phyloP scores from a whole-genome alignment of 73 alveolate genomes.

The Tetrahymena malaccensis region DNA sequence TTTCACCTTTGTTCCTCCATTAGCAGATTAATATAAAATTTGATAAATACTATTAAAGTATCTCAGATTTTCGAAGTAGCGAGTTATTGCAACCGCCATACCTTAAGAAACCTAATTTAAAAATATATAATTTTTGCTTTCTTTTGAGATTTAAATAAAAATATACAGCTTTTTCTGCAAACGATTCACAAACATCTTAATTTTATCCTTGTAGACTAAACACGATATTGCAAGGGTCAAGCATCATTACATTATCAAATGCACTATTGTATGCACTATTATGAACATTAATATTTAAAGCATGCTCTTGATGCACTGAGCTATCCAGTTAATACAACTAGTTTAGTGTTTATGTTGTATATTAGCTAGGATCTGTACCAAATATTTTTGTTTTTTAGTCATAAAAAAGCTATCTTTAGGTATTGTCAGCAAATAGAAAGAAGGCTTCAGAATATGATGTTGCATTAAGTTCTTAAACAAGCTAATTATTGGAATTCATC shows the following conservation, averaged over 20 bases:
- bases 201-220: not conserved
- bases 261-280: conserved; percentile 15
- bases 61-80: conserved; percentile 37
- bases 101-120: conserved; percentile 13
- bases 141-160: not conserved
- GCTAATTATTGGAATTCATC: not conserved
- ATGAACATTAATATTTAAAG: conserved; percentile 11
- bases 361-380: not conserved
- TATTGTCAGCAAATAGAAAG: conserved; percentile 20
- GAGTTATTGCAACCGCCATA: conserved; percentile 40
- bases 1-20: not conserved
- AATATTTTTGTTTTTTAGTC: conserved; percentile 1
- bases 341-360: not conserved
- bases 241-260: conserved; percentile 21
- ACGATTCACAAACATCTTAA: conserved; percentile 1
- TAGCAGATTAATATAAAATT: not conserved
- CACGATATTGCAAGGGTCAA: conserved; percentile 22
- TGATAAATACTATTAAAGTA: conserved; percentile 9
- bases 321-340: conserved; percentile 20
- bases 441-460: conserved; percentile 29
- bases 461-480: conserved; percentile 28
- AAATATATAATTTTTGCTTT: not conserved
- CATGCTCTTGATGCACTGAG: conserved; percentile 28
- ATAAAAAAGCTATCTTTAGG: conserved; percentile 17
- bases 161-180: conserved; percentile 33